Conservation (phyloP, 2,329 filamentous ascomycete species). For the Chaetomiaceae sp. region DNA sequence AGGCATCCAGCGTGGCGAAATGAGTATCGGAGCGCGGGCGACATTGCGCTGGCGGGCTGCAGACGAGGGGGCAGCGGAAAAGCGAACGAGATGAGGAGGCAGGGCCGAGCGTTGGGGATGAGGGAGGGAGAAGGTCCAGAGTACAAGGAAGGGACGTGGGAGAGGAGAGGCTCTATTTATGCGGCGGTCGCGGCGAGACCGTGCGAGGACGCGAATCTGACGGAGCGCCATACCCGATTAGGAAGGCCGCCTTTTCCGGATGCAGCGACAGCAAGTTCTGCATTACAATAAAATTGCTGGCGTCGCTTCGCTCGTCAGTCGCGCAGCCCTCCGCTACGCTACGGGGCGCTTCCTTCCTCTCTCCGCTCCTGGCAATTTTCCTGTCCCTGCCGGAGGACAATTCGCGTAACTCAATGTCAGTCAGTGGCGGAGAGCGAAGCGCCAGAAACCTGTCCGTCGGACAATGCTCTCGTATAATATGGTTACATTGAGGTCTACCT, state of each 20-base stretch:
- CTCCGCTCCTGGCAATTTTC: no score
- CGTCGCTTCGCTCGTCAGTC: no score
- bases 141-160: conserved; percentile 11
- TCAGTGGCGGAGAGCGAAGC: no score
- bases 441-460: no score
- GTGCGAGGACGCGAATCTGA: background rate
- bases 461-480: no score
- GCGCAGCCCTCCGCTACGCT: no score
- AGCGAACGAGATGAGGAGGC: background rate
- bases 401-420: no score
- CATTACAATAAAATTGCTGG: no score
- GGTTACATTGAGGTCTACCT: no score
- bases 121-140: conserved; percentile 5
- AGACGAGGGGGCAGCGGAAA: background rate
- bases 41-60: background rate
- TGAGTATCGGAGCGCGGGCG: background rate
- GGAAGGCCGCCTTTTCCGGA: background rate
- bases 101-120: background rate
- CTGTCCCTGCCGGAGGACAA: no score
- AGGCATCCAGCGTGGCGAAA: conserved; percentile 2
- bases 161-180: conserved; percentile 9
- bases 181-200: background rate
- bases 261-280: background rate
- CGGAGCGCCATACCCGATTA: conserved; percentile 4
- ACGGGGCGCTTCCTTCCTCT: no score